phyloP scores from a whole-genome alignment of 2,329 filamentous ascomycete species.

The Celoporthe dispersa region DNA sequence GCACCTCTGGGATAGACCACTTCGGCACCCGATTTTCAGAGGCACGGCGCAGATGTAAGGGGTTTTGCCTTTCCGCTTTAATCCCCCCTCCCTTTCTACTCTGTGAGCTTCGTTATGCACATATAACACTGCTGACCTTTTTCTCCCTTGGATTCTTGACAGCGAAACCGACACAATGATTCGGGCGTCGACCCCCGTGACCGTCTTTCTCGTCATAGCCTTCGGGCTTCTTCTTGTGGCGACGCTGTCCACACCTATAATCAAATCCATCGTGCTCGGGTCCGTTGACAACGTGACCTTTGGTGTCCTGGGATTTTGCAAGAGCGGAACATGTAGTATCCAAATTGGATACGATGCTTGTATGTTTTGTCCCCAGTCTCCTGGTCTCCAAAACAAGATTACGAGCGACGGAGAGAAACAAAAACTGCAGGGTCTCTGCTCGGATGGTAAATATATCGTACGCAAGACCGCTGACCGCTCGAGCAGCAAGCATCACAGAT shows the following conservation, averaged over 20 bases:
- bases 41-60: background rate
- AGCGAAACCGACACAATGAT: constrained; percentile 66
- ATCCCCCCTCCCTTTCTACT: background rate
- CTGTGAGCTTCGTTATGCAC: background rate
- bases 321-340: constrained; percentile 67
- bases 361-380: constrained; percentile 49
- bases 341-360: constrained; percentile 85
- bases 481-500: constrained; percentile 32
- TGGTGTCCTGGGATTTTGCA: constrained; percentile 92
- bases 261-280: constrained; percentile 82
- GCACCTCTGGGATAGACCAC: background rate
- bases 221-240: constrained; percentile 86
- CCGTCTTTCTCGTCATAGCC: constrained; percentile 81
- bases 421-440: background rate
- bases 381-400: no score
- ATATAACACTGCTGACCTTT: background rate
- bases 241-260: constrained; percentile 88
- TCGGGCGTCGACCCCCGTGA: constrained; percentile 89
- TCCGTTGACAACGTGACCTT: constrained; percentile 77
- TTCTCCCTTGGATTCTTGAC: background rate
- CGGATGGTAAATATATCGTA: background rate
- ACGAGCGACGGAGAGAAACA: background rate
- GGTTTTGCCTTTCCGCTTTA: background rate
- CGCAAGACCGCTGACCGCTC: background rate
- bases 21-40: background rate